Conservation (phyloP, 176 grass and related monocot genomes). For the Echinochloa phyllopogon region DNA sequence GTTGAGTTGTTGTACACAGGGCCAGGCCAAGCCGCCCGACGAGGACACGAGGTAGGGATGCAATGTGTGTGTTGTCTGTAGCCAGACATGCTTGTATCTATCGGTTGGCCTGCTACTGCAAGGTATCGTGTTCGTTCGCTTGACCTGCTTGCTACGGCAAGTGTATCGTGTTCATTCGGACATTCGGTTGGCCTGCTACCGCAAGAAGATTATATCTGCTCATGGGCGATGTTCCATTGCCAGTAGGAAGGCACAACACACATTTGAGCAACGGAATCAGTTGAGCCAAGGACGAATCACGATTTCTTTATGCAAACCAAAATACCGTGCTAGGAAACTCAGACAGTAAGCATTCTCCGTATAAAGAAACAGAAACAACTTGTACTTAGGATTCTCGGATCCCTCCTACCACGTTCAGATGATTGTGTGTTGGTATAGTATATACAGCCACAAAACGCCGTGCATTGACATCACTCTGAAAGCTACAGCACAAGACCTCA, state of each 20-base stretch:
- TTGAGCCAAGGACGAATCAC: background rate
- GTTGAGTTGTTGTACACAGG: too few relatives aligned
- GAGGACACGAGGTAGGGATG: too few relatives aligned
- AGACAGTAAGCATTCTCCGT: background rate
- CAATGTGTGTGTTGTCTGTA: background rate
- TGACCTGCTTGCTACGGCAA: background rate
- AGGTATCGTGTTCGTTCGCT: background rate
- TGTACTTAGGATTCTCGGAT: background rate
- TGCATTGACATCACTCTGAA: background rate
- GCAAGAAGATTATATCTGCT: background rate
- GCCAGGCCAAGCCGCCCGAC: too few relatives aligned
- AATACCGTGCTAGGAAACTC: background rate
- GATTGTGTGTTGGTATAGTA: too few relatives aligned
- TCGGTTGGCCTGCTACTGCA: background rate
- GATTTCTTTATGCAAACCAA: background rate
- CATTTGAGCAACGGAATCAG: background rate
- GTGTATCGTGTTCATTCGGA: background rate
- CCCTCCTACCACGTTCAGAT: background rate
- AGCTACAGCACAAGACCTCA: constrained; percentile 15
- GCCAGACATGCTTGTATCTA: background rate
- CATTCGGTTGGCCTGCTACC: background rate
- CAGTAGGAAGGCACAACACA: background rate
- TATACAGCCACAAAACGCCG: background rate
- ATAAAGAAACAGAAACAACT: background rate
- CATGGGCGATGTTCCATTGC: background rate